These are phyloP conservation scores for Saccharomycopsis schoenii DNA, from an alignment of 805 yeast genomes.

Conservation along the genomic window DNA sequence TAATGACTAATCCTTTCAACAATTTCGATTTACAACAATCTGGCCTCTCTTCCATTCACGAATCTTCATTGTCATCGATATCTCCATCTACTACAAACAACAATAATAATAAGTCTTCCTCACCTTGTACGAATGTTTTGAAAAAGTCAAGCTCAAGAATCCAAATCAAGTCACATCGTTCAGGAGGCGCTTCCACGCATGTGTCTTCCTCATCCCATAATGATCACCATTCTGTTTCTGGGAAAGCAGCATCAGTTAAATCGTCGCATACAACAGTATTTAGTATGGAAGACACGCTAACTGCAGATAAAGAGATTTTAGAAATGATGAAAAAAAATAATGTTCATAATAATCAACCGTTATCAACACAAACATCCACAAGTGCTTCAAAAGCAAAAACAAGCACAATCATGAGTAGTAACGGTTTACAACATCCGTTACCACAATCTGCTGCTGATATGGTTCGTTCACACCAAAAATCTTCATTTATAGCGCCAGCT, in stretches of 20 bases:
- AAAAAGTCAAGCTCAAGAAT: not conserved
- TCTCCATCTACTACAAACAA: not conserved
- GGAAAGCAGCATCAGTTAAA: not conserved
- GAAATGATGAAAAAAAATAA: not conserved
- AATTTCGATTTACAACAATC: not conserved
- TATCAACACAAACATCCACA: not conserved
- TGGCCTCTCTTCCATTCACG: not conserved
- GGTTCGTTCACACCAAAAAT: not conserved
- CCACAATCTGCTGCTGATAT: not conserved
- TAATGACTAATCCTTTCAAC: not conserved
- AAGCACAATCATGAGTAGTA: not conserved
- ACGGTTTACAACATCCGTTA: not conserved
- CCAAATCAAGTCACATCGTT: not conserved
- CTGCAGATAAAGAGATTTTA: conserved; percentile 10
- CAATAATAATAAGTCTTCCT: not conserved
- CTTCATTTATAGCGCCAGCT: not conserved
- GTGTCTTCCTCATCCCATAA: not conserved
- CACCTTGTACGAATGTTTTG: not conserved
- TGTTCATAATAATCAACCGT: not conserved
- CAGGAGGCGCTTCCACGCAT: not conserved
- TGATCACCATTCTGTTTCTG: not conserved
- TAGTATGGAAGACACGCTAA: conserved; percentile 13
- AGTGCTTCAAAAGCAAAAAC: not conserved
- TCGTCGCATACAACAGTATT: conserved; percentile 8
- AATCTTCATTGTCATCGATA: not conserved